Evolutionary conservation across 2,329 filamentous ascomycete species (phyloP).

Genomic region (Monosporascus sp.): DNA sequence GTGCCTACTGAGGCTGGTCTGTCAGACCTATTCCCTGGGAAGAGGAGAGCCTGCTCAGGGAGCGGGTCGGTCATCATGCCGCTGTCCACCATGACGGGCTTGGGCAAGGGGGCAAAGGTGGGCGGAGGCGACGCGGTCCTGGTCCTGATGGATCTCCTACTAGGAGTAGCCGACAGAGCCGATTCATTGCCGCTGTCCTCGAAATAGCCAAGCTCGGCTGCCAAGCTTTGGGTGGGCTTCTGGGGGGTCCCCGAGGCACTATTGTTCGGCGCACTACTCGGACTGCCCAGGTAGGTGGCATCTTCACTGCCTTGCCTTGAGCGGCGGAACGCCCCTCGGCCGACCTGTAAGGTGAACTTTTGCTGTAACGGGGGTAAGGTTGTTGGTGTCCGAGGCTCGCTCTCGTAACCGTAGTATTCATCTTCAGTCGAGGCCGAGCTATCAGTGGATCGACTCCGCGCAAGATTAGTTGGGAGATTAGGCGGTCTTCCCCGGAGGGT

Average conservation of each 20-base stretch:
- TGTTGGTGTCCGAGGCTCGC: conserved; percentile 55
- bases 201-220: conserved; percentile 82
- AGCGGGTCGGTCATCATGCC: conserved; percentile 57
- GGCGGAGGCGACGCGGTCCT: conserved; percentile 39
- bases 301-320: conserved; percentile 59
- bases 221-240: conserved; percentile 67
- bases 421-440: conserved; percentile 89
- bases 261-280: conserved; percentile 48
- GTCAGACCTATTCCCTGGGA: conserved; percentile 19
- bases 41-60: conserved; percentile 4
- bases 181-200: conserved; percentile 71
- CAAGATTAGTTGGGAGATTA: conserved; percentile 10
- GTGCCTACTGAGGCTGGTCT: conserved; percentile 39
- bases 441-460: conserved; percentile 58
- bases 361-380: conserved; percentile 54
- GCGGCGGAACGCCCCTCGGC: conserved; percentile 56
- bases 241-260: conserved; percentile 44
- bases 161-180: conserved; percentile 48
- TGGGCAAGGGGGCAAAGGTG: conserved; percentile 44
- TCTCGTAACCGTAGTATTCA: conserved; percentile 48
- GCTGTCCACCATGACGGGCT: conserved; percentile 52
- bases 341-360: conserved; percentile 67
- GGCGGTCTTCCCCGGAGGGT: conserved; percentile 17
- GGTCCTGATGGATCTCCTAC: conserved; percentile 40
- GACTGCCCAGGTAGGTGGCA: conserved; percentile 51